phyloP scores from a whole-genome alignment of 2,329 filamentous ascomycete genomes.

The Sordariomycetes sp. region DNA sequence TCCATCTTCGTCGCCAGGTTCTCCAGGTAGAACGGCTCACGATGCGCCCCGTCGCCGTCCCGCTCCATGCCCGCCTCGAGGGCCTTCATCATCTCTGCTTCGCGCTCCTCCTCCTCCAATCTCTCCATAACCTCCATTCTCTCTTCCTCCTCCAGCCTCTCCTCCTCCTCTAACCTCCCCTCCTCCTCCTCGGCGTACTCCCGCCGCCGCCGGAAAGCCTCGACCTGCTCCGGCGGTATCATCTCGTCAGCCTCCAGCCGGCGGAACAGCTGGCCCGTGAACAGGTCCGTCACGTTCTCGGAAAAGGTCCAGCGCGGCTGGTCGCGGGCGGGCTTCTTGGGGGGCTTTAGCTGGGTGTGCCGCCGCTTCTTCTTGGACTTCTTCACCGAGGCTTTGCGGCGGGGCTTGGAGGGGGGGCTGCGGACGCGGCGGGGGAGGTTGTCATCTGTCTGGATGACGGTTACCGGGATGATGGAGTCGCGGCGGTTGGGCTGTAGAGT shows the following conservation, averaged over 20 bases:
- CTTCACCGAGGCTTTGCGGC: neutral
- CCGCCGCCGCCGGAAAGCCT: slow-evolving; percentile 25
- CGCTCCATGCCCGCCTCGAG: neutral
- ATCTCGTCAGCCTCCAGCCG: slow-evolving; percentile 46
- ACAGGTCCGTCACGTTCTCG: slow-evolving; percentile 42
- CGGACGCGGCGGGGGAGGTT: neutral
- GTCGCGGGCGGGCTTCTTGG: neutral
- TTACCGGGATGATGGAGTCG: neutral
- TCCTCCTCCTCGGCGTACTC: slow-evolving; percentile 11
- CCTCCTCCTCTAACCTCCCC: neutral
- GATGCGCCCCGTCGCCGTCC: slow-evolving; percentile 18
- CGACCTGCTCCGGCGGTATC: slow-evolving; percentile 36
- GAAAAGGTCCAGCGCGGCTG: slow-evolving; percentile 36
- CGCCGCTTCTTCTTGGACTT: neutral
- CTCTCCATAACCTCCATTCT: slow-evolving; percentile 9
- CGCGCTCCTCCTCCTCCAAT: slow-evolving; percentile 3
- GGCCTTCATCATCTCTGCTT: neutral
- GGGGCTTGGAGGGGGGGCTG: neutral
- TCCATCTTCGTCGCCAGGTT: slow-evolving; percentile 28
- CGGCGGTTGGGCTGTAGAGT: neutral
- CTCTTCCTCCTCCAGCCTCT: neutral
- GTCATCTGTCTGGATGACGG: neutral
- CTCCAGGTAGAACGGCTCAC: slow-evolving; percentile 36
- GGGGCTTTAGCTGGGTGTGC: neutral
- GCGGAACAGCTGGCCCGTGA: slow-evolving; percentile 39